Conservation (phyloP, 108 stramenopile genomes). For the Pseudonitzschia multiseries region DNA sequence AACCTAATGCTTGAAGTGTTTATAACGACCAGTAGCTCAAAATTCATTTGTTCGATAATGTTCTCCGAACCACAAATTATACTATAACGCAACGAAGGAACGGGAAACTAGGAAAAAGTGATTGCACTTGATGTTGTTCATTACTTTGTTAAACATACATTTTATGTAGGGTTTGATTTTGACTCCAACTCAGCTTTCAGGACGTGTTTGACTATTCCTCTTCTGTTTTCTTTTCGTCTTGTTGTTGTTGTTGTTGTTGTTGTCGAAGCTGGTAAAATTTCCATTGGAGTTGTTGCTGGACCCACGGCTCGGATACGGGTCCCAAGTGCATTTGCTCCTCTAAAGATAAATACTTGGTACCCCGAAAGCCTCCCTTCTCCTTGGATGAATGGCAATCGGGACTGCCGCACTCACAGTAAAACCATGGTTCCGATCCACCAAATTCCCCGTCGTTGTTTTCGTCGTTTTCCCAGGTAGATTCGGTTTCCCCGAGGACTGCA, state of each 20-base stretch:
- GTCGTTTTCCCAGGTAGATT: conserved; percentile 42
- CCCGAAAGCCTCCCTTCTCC: conserved; percentile 8
- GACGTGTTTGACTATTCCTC: no score
- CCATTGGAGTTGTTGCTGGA: conserved; percentile 7
- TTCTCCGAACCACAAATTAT: no score
- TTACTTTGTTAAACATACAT: no score
- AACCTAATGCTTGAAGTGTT: no score
- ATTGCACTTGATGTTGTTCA: no score
- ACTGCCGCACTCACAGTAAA: neutral
- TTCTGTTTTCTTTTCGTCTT: neutral
- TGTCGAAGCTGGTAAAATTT: conserved; percentile 3
- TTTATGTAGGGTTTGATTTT: no score
- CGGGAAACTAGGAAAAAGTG: no score
- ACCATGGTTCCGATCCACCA: conserved; percentile 1
- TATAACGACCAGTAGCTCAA: no score
- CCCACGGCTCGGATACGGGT: neutral
- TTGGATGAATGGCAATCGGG: neutral
- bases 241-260: neutral
- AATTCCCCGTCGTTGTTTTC: conserved; percentile 2
- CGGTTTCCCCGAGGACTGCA: conserved; percentile 35
- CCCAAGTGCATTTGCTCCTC: neutral
- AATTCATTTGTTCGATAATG: no score
- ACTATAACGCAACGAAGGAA: no score
- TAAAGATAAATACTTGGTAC: neutral
- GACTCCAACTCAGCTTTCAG: no score